Base-by-base conservation (phyloP, 805 yeast species). In the Saccharomycopsis capsularis region DNA sequence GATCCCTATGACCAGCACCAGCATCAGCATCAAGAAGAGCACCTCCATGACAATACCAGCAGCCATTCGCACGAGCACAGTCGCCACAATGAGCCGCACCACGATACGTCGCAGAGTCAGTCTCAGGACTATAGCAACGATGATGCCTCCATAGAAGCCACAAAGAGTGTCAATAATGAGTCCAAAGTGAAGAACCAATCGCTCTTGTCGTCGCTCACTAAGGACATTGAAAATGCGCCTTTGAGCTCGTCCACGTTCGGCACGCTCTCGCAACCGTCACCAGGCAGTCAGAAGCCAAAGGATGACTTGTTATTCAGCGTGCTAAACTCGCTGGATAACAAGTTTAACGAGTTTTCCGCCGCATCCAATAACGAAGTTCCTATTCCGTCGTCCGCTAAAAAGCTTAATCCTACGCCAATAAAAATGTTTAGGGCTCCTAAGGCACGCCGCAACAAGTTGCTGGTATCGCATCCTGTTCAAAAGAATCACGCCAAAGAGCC, bases 351-450 rank as follows among this genome's bases (percentile, higher is more conserved):
- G 48, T 32, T 39, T 32, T 46, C 35, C 30, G 52, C 51, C 30
- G 35, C 18, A 16, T 30, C 37, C 15, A 11, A 34, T 15, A 34
- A 42, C 38, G 30, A 25, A 25, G 21, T 41, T 15, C 21, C 32
- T 25, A 42, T 13, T 22, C 41, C 29, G 16, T 25, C 51, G 24
- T 4, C 39, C 24, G 30, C 18, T 25, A 40, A 29, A 11, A 36
- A 46, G 35, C 3, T n/a, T 23, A 27, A 16, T 23, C 45, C 55
- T 32, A 64, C 69, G 40, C 75, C 73, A 29, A 64, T 68, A 19
- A 68, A 70, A 35, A 61, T 78, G 23, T 69, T 73, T 54, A 69
- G 71, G 50, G 73, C 77, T 1, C 71, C 79, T 38, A 68, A 81
- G 54, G 60, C 63, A 24, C 73, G 75, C 47, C 67, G 74, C 34